These are phyloP conservation scores for Tieghemostelium lacteum DNA, from an alignment of 78 protist species.

Conservation along the genomic window DNA sequence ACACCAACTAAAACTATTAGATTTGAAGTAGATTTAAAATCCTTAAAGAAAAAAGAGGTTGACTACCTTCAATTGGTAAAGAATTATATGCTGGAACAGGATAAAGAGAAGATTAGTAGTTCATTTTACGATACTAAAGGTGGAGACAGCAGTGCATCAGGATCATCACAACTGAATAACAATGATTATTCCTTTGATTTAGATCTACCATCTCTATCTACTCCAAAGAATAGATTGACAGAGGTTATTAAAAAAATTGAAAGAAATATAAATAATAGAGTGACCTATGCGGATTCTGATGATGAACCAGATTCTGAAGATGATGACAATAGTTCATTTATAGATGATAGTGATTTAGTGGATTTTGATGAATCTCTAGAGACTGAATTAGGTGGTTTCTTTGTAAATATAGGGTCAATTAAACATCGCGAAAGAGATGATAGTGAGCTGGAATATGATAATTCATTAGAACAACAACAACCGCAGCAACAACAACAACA, in stretches of 20 bases:
- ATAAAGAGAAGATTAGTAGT: constrained; percentile 21
- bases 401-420: constrained; percentile 31
- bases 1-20: not conserved
- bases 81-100: not conserved
- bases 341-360: constrained; percentile 15
- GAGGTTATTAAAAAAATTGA: constrained; percentile 52
- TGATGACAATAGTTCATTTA: constrained; percentile 19
- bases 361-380: constrained; percentile 15
- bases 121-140: constrained; percentile 21
- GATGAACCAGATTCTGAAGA: constrained; percentile 6
- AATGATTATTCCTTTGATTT: too few relatives aligned
- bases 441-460: not conserved
- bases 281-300: not conserved
- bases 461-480: not conserved
- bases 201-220: not conserved
- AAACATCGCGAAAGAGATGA: constrained; percentile 3
- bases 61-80: constrained; percentile 8
- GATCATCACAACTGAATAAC: not conserved
- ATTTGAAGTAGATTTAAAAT: not conserved
- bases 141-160: not conserved
- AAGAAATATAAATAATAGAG: not conserved
- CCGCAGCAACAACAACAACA: too few relatives aligned
- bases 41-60: not conserved
- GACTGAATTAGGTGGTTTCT: constrained; percentile 55
- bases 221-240: constrained; percentile 41